Percentiles rank a stretch among this genome's conserved stretches.
These are phyloP conservation scores for Mucor mucedo DNA, from an alignment of 371 early-diverging fungal genomes.

Conservation along the genomic window DNA sequence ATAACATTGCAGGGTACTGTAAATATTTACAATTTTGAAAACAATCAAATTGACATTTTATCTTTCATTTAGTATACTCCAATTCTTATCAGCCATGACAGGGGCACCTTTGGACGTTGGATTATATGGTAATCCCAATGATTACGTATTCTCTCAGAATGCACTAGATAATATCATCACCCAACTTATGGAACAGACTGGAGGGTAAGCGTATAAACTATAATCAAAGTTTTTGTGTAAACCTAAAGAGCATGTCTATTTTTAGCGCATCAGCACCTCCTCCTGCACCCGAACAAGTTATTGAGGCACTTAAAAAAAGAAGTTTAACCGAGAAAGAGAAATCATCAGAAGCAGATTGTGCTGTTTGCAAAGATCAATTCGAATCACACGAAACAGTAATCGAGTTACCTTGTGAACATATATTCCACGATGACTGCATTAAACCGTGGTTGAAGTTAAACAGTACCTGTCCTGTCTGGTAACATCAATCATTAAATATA, in stretches of 20 bases:
- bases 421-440: slow-evolving; percentile 88
- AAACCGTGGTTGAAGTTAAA: slow-evolving; percentile 88
- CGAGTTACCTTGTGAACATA: slow-evolving; percentile 81
- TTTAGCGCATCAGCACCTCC: slow-evolving; percentile 66
- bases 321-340: slow-evolving; percentile 56
- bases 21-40: not conserved
- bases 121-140: slow-evolving; percentile 61
- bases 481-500: slow-evolving; percentile 21
- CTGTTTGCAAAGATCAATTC: slow-evolving; percentile 86
- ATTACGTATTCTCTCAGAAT: slow-evolving; percentile 65
- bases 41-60: not conserved
- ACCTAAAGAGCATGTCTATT: not conserved
- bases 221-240: not conserved
- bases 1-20: slow-evolving; percentile 31
- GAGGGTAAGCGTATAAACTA: slow-evolving; percentile 34
- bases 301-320: slow-evolving; percentile 56
- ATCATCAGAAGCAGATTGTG: slow-evolving; percentile 64
- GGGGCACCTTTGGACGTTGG: slow-evolving; percentile 41
- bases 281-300: slow-evolving; percentile 70
- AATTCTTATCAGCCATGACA: slow-evolving; percentile 42
- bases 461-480: slow-evolving; percentile 92
- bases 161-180: slow-evolving; percentile 81
- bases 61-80: slow-evolving; percentile 33
- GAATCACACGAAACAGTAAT: slow-evolving; percentile 57
- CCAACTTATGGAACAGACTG: slow-evolving; percentile 80